Conservation (phyloP, 148 eudicot genomes). For the Hydrangea macrophylla region DNA sequence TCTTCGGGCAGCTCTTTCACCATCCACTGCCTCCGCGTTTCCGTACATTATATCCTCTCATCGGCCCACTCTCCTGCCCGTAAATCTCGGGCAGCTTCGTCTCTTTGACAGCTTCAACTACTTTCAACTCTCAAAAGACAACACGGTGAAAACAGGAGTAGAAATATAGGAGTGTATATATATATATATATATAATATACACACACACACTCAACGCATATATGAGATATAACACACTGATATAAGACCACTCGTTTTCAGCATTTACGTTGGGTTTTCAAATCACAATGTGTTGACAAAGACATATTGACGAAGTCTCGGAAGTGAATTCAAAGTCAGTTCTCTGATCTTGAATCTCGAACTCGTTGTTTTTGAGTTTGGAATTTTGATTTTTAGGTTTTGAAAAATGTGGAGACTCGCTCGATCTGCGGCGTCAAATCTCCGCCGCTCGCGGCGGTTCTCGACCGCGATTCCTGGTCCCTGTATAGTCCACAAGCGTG, state of each 20-base stretch:
- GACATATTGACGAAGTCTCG: not conserved
- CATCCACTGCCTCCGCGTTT: not conserved
- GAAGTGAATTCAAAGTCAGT: not conserved
- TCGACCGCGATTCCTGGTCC: constrained; percentile 86
- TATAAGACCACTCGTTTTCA: not conserved
- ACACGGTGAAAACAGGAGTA: not conserved
- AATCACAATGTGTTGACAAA: not conserved
- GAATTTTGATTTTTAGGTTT: not conserved
- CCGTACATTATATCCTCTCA: not conserved
- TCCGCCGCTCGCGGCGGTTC: constrained; percentile 53
- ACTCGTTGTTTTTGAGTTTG: constrained; percentile 6
- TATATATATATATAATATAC: not conserved
- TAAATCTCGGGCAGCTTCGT: constrained; percentile 20
- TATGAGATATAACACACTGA: not conserved
- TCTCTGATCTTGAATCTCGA: not conserved
- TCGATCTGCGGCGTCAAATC: constrained; percentile 58
- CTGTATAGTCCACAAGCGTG: constrained; percentile 89
- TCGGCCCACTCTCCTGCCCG: constrained; percentile 13
- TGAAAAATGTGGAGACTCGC: constrained; percentile 57
- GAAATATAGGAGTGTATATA: not conserved
- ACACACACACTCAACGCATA: not conserved
- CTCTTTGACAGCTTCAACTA: not conserved
- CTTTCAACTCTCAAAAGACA: not conserved
- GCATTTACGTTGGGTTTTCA: too few relatives aligned
- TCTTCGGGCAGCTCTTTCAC: constrained; percentile 9